Evolutionary conservation across 495 filamentous ascomycete species (phyloP).

Genomic region (Aspergillus diversus): DNA sequence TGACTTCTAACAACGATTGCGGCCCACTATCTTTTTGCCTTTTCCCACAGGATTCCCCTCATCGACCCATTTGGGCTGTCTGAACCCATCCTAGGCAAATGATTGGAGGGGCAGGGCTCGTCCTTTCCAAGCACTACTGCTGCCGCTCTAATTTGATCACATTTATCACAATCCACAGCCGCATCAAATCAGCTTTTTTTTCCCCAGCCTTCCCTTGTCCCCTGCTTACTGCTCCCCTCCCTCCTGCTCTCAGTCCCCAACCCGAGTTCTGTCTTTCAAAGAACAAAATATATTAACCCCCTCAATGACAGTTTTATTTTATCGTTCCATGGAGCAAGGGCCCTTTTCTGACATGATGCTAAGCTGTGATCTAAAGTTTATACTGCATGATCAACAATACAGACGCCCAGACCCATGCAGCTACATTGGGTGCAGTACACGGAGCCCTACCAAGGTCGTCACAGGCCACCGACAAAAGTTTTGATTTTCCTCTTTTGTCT

Average conservation of each 20-base stretch:
- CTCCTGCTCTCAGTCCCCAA: background rate
- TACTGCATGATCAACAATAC: conserved; percentile 28
- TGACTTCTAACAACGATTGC: too few species aligned
- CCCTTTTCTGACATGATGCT: conserved; percentile 17
- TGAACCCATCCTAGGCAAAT: background rate
- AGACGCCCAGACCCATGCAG: conserved; percentile 16
- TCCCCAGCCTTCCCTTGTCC: background rate
- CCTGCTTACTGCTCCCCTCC: conserved; percentile 3
- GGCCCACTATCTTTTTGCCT: background rate
- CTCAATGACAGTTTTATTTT: too few species aligned
- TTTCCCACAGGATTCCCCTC: background rate
- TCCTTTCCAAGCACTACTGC: conserved; percentile 22
- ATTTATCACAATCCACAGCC: conserved; percentile 12
- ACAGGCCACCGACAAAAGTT: background rate
- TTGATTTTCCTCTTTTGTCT: background rate
- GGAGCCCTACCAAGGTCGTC: background rate
- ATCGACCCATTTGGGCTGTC: background rate
- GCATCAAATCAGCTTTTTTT: conserved; percentile 8
- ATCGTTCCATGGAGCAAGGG: background rate
- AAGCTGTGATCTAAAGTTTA: conserved; percentile 32
- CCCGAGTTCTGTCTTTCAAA: conserved; percentile 17
- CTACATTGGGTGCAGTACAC: background rate
- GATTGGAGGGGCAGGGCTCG: conserved; percentile 13
- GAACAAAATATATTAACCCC: too few species aligned
- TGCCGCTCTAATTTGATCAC: conserved; percentile 19